Evolutionary conservation across 495 filamentous ascomycete genomes (phyloP), one percentile per base, ranked within the genome.

Genomic region (Xeromyces bisporus): DNA sequence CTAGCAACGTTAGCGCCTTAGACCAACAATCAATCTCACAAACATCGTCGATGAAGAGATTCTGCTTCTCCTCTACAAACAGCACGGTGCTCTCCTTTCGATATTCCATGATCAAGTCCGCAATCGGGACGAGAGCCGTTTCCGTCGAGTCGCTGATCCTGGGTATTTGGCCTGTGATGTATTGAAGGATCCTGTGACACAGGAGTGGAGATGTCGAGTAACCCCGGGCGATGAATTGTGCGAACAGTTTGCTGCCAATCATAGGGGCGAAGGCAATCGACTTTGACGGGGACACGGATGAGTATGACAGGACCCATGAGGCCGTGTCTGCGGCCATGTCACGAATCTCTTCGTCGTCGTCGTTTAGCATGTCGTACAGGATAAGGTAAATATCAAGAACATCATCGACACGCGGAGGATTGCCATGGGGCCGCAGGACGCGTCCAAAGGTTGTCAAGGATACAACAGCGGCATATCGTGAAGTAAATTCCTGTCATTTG

Each of bases 261-360:
- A 66, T 32, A 4, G 69, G 58, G 8, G 60, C 51, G 4, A 62
- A 36, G 5, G 45, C 39, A 15, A 59, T 44, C 11, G 49, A 42
- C 12, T 51, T 43, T 1, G 33, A 23, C 6, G 46, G 44, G 3
- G 46, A 51, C 2, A 54, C 39, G 2, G 50, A 47, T 0, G 52
- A 56, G 28, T 53, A 47, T 8, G 59, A 64, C 0, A 67, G 38
- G 2, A 60, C 29, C 40, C 46, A 55, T 1, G 64, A 69, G 11
- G 56, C 58, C 1, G 55, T 54, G 10, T 51, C 36, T 14, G 85
- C 73, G 6, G 72, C 77, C 0, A 69, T 46, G 8, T 75, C 68
- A 3, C 87, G 67, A 23, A 93, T 62, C 24, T 93, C 87, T 26
- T 91, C 80, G 41, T 94, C 89, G 41, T 97, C 89, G 49, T 94